Conservation (phyloP, 495 filamentous ascomycete genomes). For the Xylaria curta region DNA sequence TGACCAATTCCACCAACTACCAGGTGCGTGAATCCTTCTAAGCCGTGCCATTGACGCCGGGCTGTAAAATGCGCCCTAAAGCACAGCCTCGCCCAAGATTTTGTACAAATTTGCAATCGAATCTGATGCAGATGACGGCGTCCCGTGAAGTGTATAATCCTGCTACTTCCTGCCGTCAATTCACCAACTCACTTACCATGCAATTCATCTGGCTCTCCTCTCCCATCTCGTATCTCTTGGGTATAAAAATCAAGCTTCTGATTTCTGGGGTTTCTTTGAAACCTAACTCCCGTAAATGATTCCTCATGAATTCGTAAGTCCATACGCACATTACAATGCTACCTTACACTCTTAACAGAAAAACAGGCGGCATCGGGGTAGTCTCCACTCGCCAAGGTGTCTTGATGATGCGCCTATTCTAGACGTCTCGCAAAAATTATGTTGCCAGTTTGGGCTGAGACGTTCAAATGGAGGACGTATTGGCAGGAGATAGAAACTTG, state of each 20-base stretch:
- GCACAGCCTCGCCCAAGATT: constrained; percentile 9
- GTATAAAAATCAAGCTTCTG: constrained; percentile 19
- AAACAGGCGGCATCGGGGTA: background rate
- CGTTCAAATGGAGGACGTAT: background rate
- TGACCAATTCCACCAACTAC: background rate
- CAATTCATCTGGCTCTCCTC: constrained; percentile 12
- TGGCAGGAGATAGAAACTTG: background rate
- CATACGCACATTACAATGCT: background rate
- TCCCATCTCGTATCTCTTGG: background rate
- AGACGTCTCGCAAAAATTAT: background rate
- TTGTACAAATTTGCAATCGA: constrained; percentile 27
- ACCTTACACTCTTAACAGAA: background rate
- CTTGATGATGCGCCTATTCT: background rate
- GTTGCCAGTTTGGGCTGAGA: background rate
- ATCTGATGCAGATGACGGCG: constrained; percentile 17
- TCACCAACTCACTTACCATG: constrained; percentile 11
- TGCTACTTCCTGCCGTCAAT: constrained; percentile 5
- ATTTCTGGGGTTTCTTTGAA: background rate
- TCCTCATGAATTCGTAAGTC: constrained; percentile 18
- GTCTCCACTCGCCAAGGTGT: background rate
- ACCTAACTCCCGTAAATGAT: constrained; percentile 10
- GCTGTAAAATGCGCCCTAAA: constrained; percentile 6
- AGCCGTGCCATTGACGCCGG: constrained; percentile 21
- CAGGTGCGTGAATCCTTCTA: constrained; percentile 8
- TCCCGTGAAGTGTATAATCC: background rate